Evolutionary conservation across 2,329 filamentous ascomycete species (phyloP).

Genomic region (Neonectria hederae): DNA sequence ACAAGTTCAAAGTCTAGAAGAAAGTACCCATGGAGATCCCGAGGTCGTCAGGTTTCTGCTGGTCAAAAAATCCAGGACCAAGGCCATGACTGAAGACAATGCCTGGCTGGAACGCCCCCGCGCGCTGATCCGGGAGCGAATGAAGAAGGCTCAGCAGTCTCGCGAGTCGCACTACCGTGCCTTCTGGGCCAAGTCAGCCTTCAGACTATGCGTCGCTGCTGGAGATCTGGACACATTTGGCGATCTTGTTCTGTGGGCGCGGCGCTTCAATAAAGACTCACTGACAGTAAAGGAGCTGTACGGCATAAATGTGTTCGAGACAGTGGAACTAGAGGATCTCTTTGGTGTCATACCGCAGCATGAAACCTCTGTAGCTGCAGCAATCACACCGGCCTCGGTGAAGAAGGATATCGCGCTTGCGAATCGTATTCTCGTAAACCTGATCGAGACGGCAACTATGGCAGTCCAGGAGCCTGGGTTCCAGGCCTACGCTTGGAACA

Average conservation of each 20-base stretch:
- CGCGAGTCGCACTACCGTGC: conserved; percentile 33
- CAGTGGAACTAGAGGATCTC: conserved; percentile 33
- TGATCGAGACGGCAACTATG: conserved; percentile 28
- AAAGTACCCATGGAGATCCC: conserved; percentile 21
- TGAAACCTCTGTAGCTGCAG: conserved; percentile 8
- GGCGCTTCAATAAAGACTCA: conserved; percentile 44
- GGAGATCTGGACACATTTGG: conserved; percentile 36
- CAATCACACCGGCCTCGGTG: conserved; percentile 5
- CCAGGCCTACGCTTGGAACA: conserved; percentile 13
- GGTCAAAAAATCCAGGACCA: conserved; percentile 18
- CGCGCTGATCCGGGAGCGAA: conserved; percentile 33
- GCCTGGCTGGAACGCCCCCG: conserved; percentile 29
- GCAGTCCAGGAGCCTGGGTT: conserved; percentile 28
- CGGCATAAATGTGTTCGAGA: conserved; percentile 1
- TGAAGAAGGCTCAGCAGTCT: conserved; percentile 34
- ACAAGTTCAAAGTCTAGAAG: conserved; percentile 16
- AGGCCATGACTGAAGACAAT: background rate
- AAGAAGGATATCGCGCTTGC: conserved; percentile 19
- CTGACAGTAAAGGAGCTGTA: conserved; percentile 31
- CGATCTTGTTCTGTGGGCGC: conserved; percentile 41
- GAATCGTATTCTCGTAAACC: conserved; percentile 27
- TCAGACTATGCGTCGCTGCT: conserved; percentile 41
- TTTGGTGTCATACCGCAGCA: conserved; percentile 28
- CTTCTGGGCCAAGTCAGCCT: conserved; percentile 41
- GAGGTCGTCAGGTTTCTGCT: conserved; percentile 27